Percentiles rank a stretch among this genome's conserved stretches.
These are phyloP conservation scores for Melanogaster broomeanus DNA, from an alignment of 768 basidiomycete genomes.

Conservation along the genomic window DNA sequence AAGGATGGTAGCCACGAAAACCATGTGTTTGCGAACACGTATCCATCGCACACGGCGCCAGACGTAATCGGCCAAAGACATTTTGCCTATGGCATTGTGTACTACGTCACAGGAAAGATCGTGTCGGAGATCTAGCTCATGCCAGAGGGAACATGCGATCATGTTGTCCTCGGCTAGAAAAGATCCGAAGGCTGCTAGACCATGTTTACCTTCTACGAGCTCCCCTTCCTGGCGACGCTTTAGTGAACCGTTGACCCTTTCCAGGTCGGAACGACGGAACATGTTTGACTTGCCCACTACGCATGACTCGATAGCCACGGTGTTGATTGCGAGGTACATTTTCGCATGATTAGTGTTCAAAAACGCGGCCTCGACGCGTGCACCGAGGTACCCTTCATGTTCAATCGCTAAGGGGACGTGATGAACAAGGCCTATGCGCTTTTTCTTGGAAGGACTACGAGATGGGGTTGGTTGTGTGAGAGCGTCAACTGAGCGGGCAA, in stretches of 20 bases:
- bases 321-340: conserved; percentile 96
- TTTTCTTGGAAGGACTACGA: conserved; percentile 35
- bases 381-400: conserved; percentile 70
- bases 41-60: conserved; percentile 95
- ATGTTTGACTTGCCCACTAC: conserved; percentile 97
- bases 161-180: conserved; percentile 98
- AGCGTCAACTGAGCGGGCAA: conserved; percentile 84
- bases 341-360: conserved; percentile 97
- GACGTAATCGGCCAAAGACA: conserved; percentile 84
- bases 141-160: conserved; percentile 92
- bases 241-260: conserved; percentile 68
- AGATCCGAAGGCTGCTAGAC: conserved; percentile 79
- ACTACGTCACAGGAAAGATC: conserved; percentile 91
- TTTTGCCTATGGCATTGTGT: conserved; percentile 84
- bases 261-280: conserved; percentile 87
- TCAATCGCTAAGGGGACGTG: conserved; percentile 91
- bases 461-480: conserved; percentile 49
- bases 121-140: conserved; percentile 86
- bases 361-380: conserved; percentile 89
- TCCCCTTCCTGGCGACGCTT: conserved; percentile 40
- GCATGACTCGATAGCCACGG: conserved; percentile 87
- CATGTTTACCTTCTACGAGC: conserved; percentile 35
- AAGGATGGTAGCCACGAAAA: conserved; percentile 76
- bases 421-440: conserved; percentile 83
- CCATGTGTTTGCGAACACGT: conserved; percentile 94